Base-by-base conservation (phyloP, 1,284 basidiomycete genomes). In the Naganishia sp. region DNA sequence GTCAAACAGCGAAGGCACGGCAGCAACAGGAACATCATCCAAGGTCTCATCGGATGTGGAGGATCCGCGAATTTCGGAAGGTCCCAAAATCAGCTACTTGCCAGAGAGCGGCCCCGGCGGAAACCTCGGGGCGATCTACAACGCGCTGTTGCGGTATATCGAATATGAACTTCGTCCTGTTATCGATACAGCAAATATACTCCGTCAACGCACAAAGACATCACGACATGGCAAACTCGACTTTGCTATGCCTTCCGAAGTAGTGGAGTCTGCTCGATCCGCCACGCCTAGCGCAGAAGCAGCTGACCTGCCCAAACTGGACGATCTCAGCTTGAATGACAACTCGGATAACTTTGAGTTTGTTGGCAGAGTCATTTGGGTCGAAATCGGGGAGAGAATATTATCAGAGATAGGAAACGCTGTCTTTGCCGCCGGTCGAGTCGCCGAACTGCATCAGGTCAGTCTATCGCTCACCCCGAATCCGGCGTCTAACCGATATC, bases 351-450 rank as follows among this genome's bases (percentile, higher is more conserved):
- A 85, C 1, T 94, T 92, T 75, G 85, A 91, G 70, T 87, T 96
- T 64, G 85, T 95, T 82, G 85, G 89, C 0, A 89, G 90, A 72
- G 90, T 94, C 2, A 81, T 97, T 13, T 96, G 93, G 90, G 87
- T 88, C 23, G 90, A 93, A 75, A 79, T 96, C 43, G 88, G 87
- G 4, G 82, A 84, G 33, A 84, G 88, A 0, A 85, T 98, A 61
- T 87, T 92, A 82, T 87, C 90, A 70, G 90, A 94, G 73, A 81
- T 97, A 44, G 94, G 93, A 0, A 80, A 80, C 42, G 80, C 86
- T 5, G 86, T 99, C 3, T 99, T 98, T 75, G 88, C 94, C 39
- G 90, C 90, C 6, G 95, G 96, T 3, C 85, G 89, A 64, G 90
- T 95, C 6, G 86, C 90, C 67, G 90, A 94, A 68, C 92, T 99